These are phyloP conservation scores for Hirsutella thompsonii DNA, from an alignment of 2,329 filamentous ascomycete species.

Conservation along the genomic window DNA sequence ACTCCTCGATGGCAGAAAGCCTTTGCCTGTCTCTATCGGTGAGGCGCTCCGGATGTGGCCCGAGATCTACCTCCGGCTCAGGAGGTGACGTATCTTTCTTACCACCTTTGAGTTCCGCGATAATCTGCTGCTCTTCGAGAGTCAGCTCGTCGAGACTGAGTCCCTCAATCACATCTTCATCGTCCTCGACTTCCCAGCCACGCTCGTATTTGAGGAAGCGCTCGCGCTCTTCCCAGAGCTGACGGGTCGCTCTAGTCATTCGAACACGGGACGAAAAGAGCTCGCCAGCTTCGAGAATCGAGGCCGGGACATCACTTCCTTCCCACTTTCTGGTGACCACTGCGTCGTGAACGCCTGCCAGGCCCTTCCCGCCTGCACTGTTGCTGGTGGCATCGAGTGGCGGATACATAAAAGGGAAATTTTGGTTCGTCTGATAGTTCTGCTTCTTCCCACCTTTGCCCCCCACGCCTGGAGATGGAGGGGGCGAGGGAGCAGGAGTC, in stretches of 20 bases:
- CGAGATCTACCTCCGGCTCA: conserved; percentile 24
- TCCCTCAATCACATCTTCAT: conserved; percentile 32
- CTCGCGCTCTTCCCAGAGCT: conserved; percentile 90
- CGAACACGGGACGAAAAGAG: conserved; percentile 82
- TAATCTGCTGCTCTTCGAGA: conserved; percentile 26
- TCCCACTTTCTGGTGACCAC: conserved; percentile 81
- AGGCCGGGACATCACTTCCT: conserved; percentile 85
- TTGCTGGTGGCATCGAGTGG: conserved; percentile 83
- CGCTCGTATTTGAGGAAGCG: conserved; percentile 84
- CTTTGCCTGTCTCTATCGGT: conserved; percentile 47
- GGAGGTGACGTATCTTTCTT: conserved; percentile 11
- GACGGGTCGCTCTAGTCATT: conserved; percentile 81
- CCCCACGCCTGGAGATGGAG: conserved; percentile 74
- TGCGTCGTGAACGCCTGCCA: conserved; percentile 64
- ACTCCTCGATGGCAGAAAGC: conserved; percentile 62
- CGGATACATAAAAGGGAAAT: conserved; percentile 95
- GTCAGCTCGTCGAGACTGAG: conserved; percentile 32
- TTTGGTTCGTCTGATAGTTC: conserved; percentile 98
- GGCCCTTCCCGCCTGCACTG: conserved; percentile 78
- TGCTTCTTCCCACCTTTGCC: conserved; percentile 96
- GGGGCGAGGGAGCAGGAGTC: conserved; percentile 92
- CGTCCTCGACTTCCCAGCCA: conserved; percentile 56
- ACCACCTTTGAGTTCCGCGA: conserved; percentile 25
- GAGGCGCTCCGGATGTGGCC: conserved; percentile 33
- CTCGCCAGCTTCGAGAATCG: conserved; percentile 88